Percentiles rank a stretch among this genome's conserved stretches.
Conservation (phyloP, 2,329 filamentous ascomycete species). For the Trichoderma citrinoviride region DNA sequence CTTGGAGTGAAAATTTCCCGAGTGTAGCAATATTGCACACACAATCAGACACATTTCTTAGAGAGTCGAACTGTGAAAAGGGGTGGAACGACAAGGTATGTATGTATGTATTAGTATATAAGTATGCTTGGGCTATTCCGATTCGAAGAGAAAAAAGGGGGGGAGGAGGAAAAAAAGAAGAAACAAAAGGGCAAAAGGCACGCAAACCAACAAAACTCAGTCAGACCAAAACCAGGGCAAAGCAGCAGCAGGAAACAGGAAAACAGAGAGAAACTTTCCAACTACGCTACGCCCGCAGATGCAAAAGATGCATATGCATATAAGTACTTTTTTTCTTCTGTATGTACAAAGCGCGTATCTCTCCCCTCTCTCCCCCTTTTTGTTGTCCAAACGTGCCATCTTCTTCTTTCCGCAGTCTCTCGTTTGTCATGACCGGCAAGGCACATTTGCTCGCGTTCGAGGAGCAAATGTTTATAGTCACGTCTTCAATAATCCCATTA, state of each 20-base stretch:
- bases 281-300: conserved; percentile 6
- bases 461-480: background rate
- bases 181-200: background rate
- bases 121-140: no score
- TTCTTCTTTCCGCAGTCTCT: background rate
- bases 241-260: background rate
- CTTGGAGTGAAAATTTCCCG: no score
- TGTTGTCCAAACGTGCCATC: background rate
- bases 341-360: conserved; percentile 18
- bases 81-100: no score
- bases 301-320: conserved; percentile 11
- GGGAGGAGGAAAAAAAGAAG: background rate
- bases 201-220: background rate
- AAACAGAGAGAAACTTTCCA: background rate
- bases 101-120: no score
- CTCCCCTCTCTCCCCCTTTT: background rate
- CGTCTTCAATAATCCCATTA: background rate
- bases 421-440: background rate
- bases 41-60: no score
- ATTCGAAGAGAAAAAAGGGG: background rate
- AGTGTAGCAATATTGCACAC: no score
- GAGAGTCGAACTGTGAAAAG: no score
- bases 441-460: no score
- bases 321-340: background rate
- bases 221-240: no score